Evolutionary conservation across 345 rosid genomes (phyloP), one percentile per base, ranked within the genome.

Genomic region (Eucalyptus rudis): DNA sequence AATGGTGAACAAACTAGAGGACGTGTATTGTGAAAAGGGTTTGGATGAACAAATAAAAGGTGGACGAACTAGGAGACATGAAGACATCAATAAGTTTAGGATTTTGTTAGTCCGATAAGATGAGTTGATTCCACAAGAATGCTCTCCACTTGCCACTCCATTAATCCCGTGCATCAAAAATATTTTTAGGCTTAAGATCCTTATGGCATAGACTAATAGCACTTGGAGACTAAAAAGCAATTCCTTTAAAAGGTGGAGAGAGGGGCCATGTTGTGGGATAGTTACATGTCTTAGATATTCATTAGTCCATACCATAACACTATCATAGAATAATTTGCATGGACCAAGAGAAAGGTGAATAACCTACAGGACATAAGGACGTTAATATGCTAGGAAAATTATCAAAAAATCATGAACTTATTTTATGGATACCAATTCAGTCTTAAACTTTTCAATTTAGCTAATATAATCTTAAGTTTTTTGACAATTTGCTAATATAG

Each of bases 341-440:
- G 47, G 47, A 40, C 83, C 16, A 40, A 36, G 29, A 20, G 40
- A 76, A 11, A 40, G 27, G 27, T 76, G 29, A 76, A 36, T 7
- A 6, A 22, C 83, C 45, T 76, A 36, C 6, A 76, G 45, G 45
- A 19, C 3, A 76, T 33, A 19, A 36, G 45, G 44, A 71, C 4
- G 45, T 36, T 36, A 71, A 71, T 16, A 36, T 76, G 45, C 25
- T 76, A 11, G 5, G 15, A 76, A 36, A 76, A 76, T 76, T 36
- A 76, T 9, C 5, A 36, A 76, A 76, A 36, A 36, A 44, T 36
- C 45, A 10, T 19, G 24, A 19, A 76, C 7, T 13, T 76, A 71
- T 71, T 71, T 4, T 71, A 71, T 2, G 2, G 1, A 17, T 17
- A 9, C 0, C 45, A 33, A 10, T 76, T 36, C 2, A 36, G 1